Percentiles rank a stretch among this genome's conserved stretches.
These are phyloP conservation scores for Diplodia mutila DNA, from an alignment of 2,329 filamentous ascomycete genomes.

Conservation along the genomic window DNA sequence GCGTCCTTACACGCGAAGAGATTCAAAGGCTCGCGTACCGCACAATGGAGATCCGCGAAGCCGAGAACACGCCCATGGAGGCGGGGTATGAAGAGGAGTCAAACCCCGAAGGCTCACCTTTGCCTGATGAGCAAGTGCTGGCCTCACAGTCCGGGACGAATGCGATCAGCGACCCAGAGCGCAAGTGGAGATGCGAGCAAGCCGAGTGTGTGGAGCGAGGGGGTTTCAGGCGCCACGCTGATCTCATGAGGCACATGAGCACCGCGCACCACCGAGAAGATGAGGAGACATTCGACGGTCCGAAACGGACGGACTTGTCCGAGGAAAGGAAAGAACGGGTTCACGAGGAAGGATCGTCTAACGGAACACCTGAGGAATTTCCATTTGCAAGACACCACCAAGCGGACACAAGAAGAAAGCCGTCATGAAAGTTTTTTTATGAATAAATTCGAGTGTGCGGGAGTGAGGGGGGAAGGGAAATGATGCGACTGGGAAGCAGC, in stretches of 20 bases:
- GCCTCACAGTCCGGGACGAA: not conserved
- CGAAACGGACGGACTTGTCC: not conserved
- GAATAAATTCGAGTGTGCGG: no score
- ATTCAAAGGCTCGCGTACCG: no score
- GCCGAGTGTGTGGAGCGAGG: not conserved
- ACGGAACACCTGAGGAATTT: conserved; percentile 61
- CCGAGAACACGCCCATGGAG: no score
- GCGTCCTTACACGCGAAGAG: no score
- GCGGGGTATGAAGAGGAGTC: not conserved
- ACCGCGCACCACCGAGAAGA: conserved; percentile 1
- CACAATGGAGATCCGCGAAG: no score
- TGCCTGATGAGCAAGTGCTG: not conserved
- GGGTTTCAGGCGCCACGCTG: conserved; percentile 16
- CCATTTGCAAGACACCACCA: conserved; percentile 55
- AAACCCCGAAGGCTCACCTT: not conserved
- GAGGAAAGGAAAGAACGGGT: conserved; percentile 43
- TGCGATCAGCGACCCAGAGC: not conserved
- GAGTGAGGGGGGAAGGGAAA: not conserved
- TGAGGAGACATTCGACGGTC: conserved; percentile 1
- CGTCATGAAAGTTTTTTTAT: no score
- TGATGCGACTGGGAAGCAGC: not conserved
- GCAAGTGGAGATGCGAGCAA: conserved; percentile 1
- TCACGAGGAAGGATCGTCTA: conserved; percentile 61
- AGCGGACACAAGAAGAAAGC: no score
- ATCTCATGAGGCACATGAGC: conserved; percentile 18